Conservation (phyloP, 352 stramenopile species). For the Phytophthora idaei region DNA sequence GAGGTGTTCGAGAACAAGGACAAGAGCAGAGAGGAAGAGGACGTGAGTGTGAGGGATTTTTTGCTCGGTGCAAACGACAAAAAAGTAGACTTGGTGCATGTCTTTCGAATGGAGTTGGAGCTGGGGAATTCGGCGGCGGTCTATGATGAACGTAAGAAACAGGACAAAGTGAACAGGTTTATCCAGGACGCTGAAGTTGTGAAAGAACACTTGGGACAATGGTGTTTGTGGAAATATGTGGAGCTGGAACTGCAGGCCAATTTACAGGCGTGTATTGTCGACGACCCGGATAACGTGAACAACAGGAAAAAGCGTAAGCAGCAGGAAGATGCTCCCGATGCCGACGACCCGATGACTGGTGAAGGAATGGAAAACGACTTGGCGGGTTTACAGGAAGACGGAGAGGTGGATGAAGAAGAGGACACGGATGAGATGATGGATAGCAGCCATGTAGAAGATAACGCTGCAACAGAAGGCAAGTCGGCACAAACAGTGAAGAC, state of each 20-base stretch:
- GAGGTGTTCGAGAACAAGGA: slow-evolving; percentile 48
- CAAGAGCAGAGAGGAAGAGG: slow-evolving; percentile 4
- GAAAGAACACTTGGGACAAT: slow-evolving; percentile 66
- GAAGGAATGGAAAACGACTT: slow-evolving; percentile 22
- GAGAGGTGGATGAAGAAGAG: slow-evolving; percentile 22
- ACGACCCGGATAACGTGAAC: slow-evolving; percentile 71
- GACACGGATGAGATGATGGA: slow-evolving; percentile 17
- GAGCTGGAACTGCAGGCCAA: slow-evolving; percentile 78
- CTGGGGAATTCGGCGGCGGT: slow-evolving; percentile 74
- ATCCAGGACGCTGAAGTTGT: slow-evolving; percentile 70
- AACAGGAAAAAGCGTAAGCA: slow-evolving; percentile 43
- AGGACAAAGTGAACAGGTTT: slow-evolving; percentile 76
- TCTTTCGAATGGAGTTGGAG: slow-evolving; percentile 69
- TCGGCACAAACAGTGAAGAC: slow-evolving; percentile 19
- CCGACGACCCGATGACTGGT: slow-evolving; percentile 28
- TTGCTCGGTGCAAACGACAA: slow-evolving; percentile 72
- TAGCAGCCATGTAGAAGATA: slow-evolving; percentile 3
- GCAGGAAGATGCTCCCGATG: slow-evolving; percentile 10
- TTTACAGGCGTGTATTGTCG: slow-evolving; percentile 69
- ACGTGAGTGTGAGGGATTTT: slow-evolving; percentile 59
- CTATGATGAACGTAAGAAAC: slow-evolving; percentile 77
- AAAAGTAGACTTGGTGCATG: slow-evolving; percentile 64
- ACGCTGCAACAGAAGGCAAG: neutral
- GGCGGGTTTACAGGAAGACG: slow-evolving; percentile 39
- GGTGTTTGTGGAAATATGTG: slow-evolving; percentile 85